Conservation (phyloP, 2,329 filamentous ascomycete species). For the Monilinia aucupariae region DNA sequence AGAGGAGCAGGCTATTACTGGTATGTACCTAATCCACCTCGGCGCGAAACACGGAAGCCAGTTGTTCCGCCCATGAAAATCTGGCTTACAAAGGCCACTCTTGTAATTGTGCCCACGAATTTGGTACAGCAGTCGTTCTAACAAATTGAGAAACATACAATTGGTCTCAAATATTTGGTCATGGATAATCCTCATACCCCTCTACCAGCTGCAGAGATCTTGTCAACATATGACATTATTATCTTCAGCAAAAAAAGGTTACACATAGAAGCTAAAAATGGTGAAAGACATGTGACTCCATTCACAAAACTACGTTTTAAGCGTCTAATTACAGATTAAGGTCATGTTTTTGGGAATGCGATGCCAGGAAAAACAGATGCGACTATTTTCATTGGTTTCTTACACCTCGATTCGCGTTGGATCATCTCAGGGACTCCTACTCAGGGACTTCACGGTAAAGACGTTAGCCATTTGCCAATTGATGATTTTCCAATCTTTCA, state of each 20-base stretch:
- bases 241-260: slow-evolving; percentile 72
- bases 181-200: slow-evolving; percentile 47
- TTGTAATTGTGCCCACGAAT: slow-evolving; percentile 79
- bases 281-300: slow-evolving; percentile 43
- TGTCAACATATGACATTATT: slow-evolving; percentile 68
- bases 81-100: slow-evolving; percentile 60
- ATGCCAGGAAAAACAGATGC: slow-evolving; percentile 50
- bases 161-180: slow-evolving; percentile 58
- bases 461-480: slow-evolving; percentile 35
- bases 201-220: slow-evolving; percentile 52
- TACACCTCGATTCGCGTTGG: slow-evolving; percentile 72
- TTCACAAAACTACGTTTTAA: slow-evolving; percentile 75
- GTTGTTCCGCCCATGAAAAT: slow-evolving; percentile 45
- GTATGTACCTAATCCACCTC: slow-evolving; percentile 44
- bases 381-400: slow-evolving; percentile 45
- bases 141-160: slow-evolving; percentile 75
- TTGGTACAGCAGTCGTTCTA: slow-evolving; percentile 77
- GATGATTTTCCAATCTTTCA: too few species aligned
- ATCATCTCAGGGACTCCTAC: slow-evolving; percentile 88
- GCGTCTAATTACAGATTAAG: slow-evolving; percentile 86
- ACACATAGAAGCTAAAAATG: slow-evolving; percentile 50
- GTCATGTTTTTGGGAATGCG: slow-evolving; percentile 73
- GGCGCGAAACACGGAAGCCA: slow-evolving; percentile 38
- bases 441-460: slow-evolving; percentile 71
- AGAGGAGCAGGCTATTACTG: slow-evolving; percentile 55